These are phyloP conservation scores for Casuarina cunninghamiana DNA, from an alignment of 306 rosid genomes.

Conservation along the genomic window DNA sequence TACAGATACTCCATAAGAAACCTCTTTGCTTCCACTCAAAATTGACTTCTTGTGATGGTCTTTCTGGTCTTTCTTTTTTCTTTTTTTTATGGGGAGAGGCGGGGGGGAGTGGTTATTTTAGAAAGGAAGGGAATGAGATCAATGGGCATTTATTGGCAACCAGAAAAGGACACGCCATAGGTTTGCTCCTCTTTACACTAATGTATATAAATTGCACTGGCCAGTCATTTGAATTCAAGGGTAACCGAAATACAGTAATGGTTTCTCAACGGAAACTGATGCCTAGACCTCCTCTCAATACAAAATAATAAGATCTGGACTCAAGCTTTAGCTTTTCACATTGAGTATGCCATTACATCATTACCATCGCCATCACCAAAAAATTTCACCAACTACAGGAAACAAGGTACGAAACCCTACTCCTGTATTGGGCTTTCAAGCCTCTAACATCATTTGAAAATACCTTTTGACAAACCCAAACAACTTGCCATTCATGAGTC, in stretches of 20 bases:
- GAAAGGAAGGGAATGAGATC: neutral
- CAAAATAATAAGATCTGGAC: neutral
- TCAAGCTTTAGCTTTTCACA: neutral
- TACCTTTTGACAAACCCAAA: neutral
- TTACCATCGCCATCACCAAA: neutral
- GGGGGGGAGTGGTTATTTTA: neutral
- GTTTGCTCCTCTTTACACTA: neutral
- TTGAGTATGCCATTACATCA: neutral
- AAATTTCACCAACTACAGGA: neutral
- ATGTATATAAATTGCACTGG: neutral
- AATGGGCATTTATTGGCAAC: neutral
- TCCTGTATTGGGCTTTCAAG: neutral
- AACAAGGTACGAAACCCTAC: neutral
- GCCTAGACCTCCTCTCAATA: neutral
- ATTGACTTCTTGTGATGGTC: too few species aligned
- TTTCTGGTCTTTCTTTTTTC: neutral
- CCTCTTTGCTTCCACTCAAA: neutral
- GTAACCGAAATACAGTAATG: neutral
- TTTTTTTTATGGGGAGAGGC: neutral
- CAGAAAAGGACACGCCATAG: neutral
- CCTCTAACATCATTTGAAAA: neutral
- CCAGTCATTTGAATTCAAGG: neutral
- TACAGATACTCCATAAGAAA: neutral
- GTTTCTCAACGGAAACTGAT: neutral
- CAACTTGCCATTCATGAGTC: neutral